Evolutionary conservation across 2,329 filamentous ascomycete species (phyloP).

Genomic region (Dryadomyces quercivorus): DNA sequence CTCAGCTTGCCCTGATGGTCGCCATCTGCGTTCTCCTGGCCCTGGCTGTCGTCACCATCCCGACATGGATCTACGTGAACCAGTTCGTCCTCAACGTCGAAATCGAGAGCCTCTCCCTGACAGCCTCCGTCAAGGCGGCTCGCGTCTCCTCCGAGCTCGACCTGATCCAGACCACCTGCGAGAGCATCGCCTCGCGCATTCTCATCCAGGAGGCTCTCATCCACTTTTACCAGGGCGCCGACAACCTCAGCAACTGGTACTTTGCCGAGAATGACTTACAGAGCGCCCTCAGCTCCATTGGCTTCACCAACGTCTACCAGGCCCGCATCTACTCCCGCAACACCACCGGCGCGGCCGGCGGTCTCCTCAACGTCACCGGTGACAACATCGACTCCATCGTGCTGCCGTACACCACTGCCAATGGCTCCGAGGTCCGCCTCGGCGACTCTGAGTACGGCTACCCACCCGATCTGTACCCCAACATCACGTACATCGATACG

Average conservation of each 20-base stretch:
- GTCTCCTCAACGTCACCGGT: conserved; percentile 55
- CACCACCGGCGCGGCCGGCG: conserved; percentile 38
- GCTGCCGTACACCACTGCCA: conserved; percentile 47
- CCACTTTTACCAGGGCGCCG: conserved; percentile 43
- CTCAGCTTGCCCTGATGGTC: conserved; percentile 75
- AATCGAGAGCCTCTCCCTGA: conserved; percentile 55
- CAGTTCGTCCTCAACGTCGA: conserved; percentile 39
- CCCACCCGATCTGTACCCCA: conserved; percentile 62
- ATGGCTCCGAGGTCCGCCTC: conserved; percentile 48
- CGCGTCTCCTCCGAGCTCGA: conserved; percentile 69
- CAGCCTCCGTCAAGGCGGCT: conserved; percentile 76
- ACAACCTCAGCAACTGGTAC: conserved; percentile 45
- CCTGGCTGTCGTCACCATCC: conserved; percentile 67
- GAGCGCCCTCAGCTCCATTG: conserved; percentile 54
- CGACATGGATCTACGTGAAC: conserved; percentile 53
- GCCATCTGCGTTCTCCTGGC: conserved; percentile 61
- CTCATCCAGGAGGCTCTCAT: conserved; percentile 42
- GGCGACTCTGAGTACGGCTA: conserved; percentile 55
- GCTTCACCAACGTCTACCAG: conserved; percentile 51
- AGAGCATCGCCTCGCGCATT: conserved; percentile 56
- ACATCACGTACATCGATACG: conserved; percentile 52
- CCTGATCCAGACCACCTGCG: conserved; percentile 63
- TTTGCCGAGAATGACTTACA: conserved; percentile 51
- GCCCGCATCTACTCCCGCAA: conserved; percentile 62
- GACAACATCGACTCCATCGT: conserved; percentile 33